Evolutionary conservation across 768 basidiomycete species (phyloP).

Genomic region (Butyriboletus loyo): DNA sequence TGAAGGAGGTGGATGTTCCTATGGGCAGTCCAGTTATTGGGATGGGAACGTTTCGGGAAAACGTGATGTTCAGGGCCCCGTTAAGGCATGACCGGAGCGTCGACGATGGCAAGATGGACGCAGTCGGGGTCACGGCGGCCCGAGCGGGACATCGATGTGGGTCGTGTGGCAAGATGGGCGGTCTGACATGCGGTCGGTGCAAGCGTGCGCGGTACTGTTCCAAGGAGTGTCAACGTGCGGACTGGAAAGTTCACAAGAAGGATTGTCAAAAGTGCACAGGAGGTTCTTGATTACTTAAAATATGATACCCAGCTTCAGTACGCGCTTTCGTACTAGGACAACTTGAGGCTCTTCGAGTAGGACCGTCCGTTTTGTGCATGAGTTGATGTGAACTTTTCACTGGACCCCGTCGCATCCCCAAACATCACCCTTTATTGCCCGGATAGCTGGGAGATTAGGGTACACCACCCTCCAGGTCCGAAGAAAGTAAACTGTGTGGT

Average conservation of each 20-base stretch:
- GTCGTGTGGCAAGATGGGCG: slow-evolving; percentile 2
- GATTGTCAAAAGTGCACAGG: neutral
- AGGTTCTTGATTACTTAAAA: no score
- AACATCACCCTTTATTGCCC: no score
- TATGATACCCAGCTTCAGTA: no score
- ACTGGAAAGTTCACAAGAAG: slow-evolving; percentile 12
- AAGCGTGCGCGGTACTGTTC: slow-evolving; percentile 41
- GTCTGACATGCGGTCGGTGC: slow-evolving; percentile 35
- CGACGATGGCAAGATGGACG: neutral
- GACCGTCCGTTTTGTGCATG: no score
- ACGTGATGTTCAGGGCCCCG: neutral
- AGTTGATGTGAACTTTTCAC: no score
- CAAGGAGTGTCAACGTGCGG: slow-evolving; percentile 35
- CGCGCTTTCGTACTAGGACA: no score
- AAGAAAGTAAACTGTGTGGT: no score
- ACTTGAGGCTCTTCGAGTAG: no score
- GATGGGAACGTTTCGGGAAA: neutral
- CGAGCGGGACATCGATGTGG: neutral
- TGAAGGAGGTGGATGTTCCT: slow-evolving; percentile 31
- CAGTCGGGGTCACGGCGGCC: no score
- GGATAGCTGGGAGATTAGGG: no score
- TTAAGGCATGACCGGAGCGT: neutral
- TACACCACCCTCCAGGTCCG: no score
- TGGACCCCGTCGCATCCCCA: no score
- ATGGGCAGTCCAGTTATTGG: neutral